Evolutionary conservation across 75 land plant genomes (phyloP).

Genomic region (Sequoia sempervirens): DNA sequence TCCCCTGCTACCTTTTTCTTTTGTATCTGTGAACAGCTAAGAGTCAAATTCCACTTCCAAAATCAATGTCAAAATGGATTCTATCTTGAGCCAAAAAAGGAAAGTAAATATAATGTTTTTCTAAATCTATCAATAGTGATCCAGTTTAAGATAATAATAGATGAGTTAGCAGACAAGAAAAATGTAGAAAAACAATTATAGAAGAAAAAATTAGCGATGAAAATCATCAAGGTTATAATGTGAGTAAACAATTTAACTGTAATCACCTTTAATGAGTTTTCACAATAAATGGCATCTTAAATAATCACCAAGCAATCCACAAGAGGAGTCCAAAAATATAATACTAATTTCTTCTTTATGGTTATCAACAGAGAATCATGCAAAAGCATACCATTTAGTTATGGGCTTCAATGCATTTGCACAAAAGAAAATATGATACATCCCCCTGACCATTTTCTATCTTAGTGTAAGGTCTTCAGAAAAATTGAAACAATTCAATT

Average conservation of each 20-base stretch:
- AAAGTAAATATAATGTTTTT: background rate
- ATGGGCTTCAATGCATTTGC: too few species aligned
- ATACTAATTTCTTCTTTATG: background rate
- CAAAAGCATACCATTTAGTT: too few species aligned
- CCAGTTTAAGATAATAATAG: background rate
- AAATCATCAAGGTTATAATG: background rate
- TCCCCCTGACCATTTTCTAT: too few species aligned
- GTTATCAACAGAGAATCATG: too few species aligned
- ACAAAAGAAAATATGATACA: too few species aligned
- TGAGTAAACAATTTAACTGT: background rate
- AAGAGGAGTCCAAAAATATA: background rate
- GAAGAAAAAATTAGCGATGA: background rate
- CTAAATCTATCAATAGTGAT: constrained; percentile 2
- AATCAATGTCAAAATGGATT: background rate
- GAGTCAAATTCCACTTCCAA: constrained; percentile 5
- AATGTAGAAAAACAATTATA: background rate
- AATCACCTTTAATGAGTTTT: background rate
- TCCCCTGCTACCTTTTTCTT: constrained; percentile 33
- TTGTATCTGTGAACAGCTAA: constrained; percentile 28
- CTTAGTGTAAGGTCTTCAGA: too few species aligned
- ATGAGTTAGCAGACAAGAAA: background rate
- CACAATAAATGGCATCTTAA: background rate
- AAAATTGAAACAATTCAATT: too few species aligned
- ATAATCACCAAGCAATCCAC: background rate
- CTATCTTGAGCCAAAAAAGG: background rate